Conservation (phyloP, 441 rosid genomes). For the Sinapis alba region DNA sequence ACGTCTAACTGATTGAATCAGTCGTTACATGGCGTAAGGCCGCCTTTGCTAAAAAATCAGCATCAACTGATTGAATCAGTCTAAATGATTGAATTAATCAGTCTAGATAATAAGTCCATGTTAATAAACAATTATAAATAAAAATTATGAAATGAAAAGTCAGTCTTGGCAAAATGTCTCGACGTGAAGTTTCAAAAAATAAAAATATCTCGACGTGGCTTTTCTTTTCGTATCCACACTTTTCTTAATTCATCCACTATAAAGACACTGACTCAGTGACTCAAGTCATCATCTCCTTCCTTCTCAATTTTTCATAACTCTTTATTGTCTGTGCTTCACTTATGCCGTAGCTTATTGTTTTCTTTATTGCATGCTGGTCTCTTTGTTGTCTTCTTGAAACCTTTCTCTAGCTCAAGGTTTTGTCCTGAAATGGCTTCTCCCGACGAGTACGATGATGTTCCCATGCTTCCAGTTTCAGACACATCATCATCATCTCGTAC, state of each 20-base stretch:
- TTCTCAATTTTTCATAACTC: background rate
- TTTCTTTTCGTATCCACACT: background rate
- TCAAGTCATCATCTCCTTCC: background rate
- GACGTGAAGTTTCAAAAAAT: too few species aligned
- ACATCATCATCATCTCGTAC: background rate
- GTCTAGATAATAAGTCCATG: too few species aligned
- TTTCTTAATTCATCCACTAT: background rate
- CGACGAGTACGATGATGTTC: background rate
- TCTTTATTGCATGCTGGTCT: background rate
- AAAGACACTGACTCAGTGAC: background rate
- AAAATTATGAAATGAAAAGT: background rate
- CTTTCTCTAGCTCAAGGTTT: background rate
- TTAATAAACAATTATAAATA: too few species aligned
- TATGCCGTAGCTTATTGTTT: background rate
- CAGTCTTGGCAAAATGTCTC: background rate
- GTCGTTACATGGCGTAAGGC: too few species aligned
- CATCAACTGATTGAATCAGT: too few species aligned
- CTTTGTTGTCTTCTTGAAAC: background rate
- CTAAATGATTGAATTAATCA: too few species aligned
- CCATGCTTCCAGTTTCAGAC: background rate
- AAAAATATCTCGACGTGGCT: background rate
- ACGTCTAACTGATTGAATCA: too few species aligned
- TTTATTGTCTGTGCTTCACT: background rate
- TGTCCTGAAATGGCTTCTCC: background rate
- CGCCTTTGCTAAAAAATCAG: too few species aligned